Evolutionary conservation across 2,329 filamentous ascomycete genomes (phyloP).

Genomic region (Venturia oleaginea): DNA sequence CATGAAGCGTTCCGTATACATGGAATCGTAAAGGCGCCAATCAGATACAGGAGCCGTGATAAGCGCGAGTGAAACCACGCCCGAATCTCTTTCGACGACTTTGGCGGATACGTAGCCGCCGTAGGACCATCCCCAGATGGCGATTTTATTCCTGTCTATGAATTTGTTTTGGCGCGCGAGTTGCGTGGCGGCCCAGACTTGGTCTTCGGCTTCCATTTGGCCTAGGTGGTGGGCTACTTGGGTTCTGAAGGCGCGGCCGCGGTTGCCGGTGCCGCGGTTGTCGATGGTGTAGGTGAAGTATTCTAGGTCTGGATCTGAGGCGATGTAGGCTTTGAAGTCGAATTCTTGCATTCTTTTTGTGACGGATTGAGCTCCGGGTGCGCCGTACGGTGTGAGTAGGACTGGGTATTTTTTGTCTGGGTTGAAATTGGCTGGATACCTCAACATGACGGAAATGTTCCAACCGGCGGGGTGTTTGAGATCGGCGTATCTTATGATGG

Average conservation of each 20-base stretch:
- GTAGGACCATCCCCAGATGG: conserved; percentile 61
- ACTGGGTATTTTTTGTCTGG: conserved; percentile 55
- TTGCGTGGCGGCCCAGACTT: conserved; percentile 56
- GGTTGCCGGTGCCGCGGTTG: conserved; percentile 57
- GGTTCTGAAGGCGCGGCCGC: conserved; percentile 54
- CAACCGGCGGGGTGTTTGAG: conserved; percentile 53
- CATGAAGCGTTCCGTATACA: conserved; percentile 69
- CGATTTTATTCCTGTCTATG: conserved; percentile 50
- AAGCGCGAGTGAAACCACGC: conserved; percentile 52
- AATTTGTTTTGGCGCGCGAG: conserved; percentile 42
- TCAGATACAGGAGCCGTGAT: conserved; percentile 59
- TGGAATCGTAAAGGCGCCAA: conserved; percentile 62
- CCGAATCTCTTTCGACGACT: conserved; percentile 53
- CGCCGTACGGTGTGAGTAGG: conserved; percentile 60
- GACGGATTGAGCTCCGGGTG: conserved; percentile 55
- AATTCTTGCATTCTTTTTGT: conserved; percentile 33
- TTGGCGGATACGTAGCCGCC: conserved; percentile 60
- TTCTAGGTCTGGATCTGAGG: conserved; percentile 58
- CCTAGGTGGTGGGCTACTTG: conserved; percentile 52
- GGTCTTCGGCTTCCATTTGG: conserved; percentile 54
- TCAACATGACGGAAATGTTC: conserved; percentile 55
- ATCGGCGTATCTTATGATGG: conserved; percentile 55
- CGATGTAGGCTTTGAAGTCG: conserved; percentile 48
- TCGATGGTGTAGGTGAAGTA: conserved; percentile 61
- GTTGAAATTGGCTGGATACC: conserved; percentile 56